Percentiles rank a stretch among this genome's conserved stretches.
Evolutionary conservation across 2,329 filamentous ascomycete species (phyloP).

Genomic region (Talaromyces sp.): DNA sequence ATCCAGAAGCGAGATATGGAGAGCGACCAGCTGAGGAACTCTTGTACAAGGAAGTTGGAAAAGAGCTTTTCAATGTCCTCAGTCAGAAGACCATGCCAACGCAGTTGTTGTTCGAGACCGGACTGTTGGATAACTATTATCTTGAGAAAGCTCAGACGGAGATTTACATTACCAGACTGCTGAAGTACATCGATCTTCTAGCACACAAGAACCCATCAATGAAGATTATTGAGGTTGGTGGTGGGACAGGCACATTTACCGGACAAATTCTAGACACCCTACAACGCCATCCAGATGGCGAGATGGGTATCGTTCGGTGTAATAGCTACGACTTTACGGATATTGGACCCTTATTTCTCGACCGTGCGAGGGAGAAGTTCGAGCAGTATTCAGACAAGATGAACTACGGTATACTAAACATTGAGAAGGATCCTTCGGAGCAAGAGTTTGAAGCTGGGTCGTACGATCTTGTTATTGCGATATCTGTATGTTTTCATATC

Average conservation of each 20-base stretch:
- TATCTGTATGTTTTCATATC: not conserved
- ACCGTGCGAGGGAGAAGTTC: not conserved
- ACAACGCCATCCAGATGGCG: not conserved
- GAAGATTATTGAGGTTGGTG: constrained; percentile 47
- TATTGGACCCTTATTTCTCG: not conserved
- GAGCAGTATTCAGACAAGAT: not conserved
- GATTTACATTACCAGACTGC: constrained; percentile 18
- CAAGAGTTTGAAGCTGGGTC: not conserved
- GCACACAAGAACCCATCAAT: constrained; percentile 43
- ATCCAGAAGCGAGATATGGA: not conserved
- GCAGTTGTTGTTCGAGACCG: not conserved
- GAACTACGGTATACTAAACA: not conserved
- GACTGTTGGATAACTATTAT: not conserved
- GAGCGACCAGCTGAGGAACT: not conserved
- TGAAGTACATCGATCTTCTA: not conserved
- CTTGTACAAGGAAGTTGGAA: not conserved
- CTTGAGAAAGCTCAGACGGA: constrained; percentile 19
- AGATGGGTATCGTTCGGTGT: not conserved
- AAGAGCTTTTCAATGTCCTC: not conserved
- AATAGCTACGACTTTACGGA: not conserved
- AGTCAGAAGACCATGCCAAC: not conserved
- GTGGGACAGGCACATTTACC: constrained; percentile 40
- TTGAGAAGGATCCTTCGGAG: not conserved
- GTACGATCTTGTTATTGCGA: not conserved
- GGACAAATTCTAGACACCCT: not conserved